Evolutionary conservation across 768 basidiomycete genomes (phyloP).

Genomic region (Tephrocybe sp.): DNA sequence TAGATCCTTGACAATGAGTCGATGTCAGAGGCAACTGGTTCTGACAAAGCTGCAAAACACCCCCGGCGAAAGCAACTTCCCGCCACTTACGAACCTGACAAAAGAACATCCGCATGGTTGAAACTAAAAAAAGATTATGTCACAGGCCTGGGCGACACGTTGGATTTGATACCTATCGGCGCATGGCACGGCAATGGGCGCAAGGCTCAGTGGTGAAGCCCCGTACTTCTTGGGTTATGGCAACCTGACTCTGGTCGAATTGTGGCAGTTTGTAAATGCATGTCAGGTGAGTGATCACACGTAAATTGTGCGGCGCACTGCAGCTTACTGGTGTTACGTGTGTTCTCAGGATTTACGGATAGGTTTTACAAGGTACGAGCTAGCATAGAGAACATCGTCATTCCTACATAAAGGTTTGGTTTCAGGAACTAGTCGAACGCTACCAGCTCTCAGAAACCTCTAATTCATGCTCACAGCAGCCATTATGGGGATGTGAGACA

Average conservation of each 20-base stretch:
- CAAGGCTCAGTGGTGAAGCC: conserved; percentile 92
- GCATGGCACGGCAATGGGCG: conserved; percentile 92
- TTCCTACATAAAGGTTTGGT: conserved; percentile 36
- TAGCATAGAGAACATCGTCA: conserved; percentile 11
- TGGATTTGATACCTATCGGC: conserved; percentile 70
- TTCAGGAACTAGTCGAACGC: conserved; percentile 47
- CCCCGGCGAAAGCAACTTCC: conserved; percentile 71
- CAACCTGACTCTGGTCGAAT: conserved; percentile 59
- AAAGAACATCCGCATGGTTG: conserved; percentile 83
- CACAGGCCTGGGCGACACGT: conserved; percentile 71
- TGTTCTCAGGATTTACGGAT: conserved; percentile 73
- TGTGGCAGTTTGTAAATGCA: conserved; percentile 87
- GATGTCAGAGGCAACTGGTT: conserved; percentile 29
- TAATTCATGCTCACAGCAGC: conserved; percentile 50
- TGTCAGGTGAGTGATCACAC: conserved; percentile 58
- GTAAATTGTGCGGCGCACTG: not conserved
- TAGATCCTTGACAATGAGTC: conserved; percentile 67
- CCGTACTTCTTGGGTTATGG: conserved; percentile 78
- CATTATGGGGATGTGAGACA: conserved; percentile 60
- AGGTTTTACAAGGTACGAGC: conserved; percentile 66
- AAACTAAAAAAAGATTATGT: conserved; percentile 95
- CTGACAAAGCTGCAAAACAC: conserved; percentile 29
- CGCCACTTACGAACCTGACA: conserved; percentile 90
- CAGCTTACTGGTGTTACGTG: not conserved
- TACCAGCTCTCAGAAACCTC: conserved; percentile 55